Evolutionary conservation across 2,329 filamentous ascomycete species (phyloP).

Genomic region (Botryotinia calthae): DNA sequence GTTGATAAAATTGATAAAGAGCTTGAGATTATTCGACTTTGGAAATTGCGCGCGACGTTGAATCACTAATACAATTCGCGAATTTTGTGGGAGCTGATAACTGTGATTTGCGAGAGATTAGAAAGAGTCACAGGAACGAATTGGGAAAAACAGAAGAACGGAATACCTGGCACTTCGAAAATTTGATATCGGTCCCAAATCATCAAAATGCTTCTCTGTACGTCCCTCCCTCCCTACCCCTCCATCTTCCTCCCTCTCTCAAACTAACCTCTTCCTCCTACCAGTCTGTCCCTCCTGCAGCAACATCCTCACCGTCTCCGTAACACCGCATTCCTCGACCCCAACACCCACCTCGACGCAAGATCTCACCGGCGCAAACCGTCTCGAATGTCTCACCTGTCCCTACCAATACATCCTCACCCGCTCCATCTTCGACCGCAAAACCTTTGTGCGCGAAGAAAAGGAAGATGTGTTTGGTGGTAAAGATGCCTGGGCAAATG

Average conservation of each 20-base stretch:
- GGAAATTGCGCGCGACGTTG: not conserved
- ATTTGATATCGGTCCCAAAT: not conserved
- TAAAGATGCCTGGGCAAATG: slow-evolving; percentile 84
- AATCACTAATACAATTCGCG: not conserved
- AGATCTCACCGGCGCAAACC: slow-evolving; percentile 53
- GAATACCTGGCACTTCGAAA: not conserved
- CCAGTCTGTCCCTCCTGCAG: slow-evolving; percentile 79
- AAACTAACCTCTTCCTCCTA: not conserved
- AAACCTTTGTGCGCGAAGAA: slow-evolving; percentile 77
- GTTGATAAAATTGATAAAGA: not conserved
- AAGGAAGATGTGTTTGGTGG: slow-evolving; percentile 89
- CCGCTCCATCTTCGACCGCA: slow-evolving; percentile 75
- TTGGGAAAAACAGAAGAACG: not conserved
- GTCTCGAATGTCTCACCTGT: slow-evolving; percentile 92
- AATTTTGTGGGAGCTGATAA: not conserved
- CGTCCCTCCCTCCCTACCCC: not conserved
- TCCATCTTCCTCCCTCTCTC: too few species aligned
- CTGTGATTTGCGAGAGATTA: not conserved
- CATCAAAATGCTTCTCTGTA: slow-evolving; percentile 22
- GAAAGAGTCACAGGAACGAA: not conserved
- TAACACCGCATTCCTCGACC: slow-evolving; percentile 14
- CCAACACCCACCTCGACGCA: slow-evolving; percentile 28
- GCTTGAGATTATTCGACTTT: not conserved
- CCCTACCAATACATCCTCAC: slow-evolving; percentile 86
- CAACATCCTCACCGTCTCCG: slow-evolving; percentile 76